Conservation (phyloP, 2,329 filamentous ascomycete genomes). For the Aspergillus tamarii region DNA sequence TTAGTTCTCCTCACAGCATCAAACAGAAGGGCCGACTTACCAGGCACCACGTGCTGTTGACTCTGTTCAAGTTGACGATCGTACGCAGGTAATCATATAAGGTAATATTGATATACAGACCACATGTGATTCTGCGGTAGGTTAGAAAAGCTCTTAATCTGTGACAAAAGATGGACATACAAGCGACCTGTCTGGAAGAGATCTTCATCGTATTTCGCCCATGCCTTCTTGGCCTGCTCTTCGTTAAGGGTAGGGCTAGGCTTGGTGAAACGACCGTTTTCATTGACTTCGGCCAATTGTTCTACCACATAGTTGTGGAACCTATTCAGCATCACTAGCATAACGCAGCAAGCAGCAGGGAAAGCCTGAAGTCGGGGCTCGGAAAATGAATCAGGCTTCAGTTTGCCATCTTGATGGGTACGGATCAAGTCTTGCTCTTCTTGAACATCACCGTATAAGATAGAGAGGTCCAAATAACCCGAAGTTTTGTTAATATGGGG, state of each 20-base stretch:
- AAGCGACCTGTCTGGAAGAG: conserved; percentile 78
- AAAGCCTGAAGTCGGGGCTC: conserved; percentile 71
- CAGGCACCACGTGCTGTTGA: conserved; percentile 77
- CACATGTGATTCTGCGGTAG: conserved; percentile 61
- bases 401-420: conserved; percentile 69
- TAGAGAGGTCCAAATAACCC: conserved; percentile 72
- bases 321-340: conserved; percentile 71
- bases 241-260: conserved; percentile 56
- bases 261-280: conserved; percentile 74
- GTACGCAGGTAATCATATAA: conserved; percentile 78
- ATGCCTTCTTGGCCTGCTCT: conserved; percentile 54
- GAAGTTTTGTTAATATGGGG: conserved; percentile 67
- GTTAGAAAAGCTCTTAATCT: conserved; percentile 17
- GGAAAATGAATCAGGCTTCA: conserved; percentile 74
- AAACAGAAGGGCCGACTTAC: conserved; percentile 23
- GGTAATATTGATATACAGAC: conserved; percentile 78
- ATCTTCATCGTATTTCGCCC: conserved; percentile 74
- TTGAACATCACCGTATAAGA: conserved; percentile 67
- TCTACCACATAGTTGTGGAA: conserved; percentile 88
- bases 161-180: conserved; percentile 22
- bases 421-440: conserved; percentile 55
- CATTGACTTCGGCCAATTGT: conserved; percentile 83
- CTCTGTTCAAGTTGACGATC: conserved; percentile 72
- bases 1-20: conserved; percentile 7
- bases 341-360: conserved; percentile 70